Conservation (phyloP, 1,284 basidiomycete genomes). For the Trichosporon sp. region DNA sequence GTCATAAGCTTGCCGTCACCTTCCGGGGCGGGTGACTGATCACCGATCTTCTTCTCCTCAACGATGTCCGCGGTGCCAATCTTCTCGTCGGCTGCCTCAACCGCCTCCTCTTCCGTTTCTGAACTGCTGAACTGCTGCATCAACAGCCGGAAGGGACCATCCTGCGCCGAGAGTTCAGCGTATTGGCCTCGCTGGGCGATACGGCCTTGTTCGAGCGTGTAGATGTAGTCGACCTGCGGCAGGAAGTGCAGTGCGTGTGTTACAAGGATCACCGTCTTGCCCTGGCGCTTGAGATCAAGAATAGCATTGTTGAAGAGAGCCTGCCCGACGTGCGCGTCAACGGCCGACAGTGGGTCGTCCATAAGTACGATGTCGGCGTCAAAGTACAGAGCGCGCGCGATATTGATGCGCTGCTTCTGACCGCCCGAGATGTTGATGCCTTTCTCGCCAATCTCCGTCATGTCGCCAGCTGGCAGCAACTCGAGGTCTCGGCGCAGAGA, state of each 20-base stretch:
- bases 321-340: constrained; percentile 83
- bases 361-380: constrained; percentile 78
- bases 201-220: constrained; percentile 52
- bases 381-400: constrained; percentile 79
- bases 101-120: constrained; percentile 48
- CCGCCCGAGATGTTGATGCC: constrained; percentile 50
- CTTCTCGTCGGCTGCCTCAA: constrained; percentile 18
- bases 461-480: constrained; percentile 64
- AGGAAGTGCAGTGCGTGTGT: constrained; percentile 52
- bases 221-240: constrained; percentile 20
- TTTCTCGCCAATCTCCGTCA: constrained; percentile 53
- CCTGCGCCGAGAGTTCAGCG: constrained; percentile 53
- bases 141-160: constrained; percentile 58
- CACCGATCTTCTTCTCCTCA: constrained; percentile 39
- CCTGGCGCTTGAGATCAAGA: constrained; percentile 53
- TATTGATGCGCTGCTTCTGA: constrained; percentile 51
- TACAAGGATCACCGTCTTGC: constrained; percentile 70
- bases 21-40: constrained; percentile 56
- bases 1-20: constrained; percentile 50
- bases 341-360: constrained; percentile 71
- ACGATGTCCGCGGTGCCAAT: constrained; percentile 22
- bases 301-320: constrained; percentile 77
- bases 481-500: constrained; percentile 63
- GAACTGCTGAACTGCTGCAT: constrained; percentile 61
- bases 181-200: constrained; percentile 65